Evolutionary conservation across 2,329 filamentous ascomycete species (phyloP).

Genomic region (Hymenoscyphus infarciens): DNA sequence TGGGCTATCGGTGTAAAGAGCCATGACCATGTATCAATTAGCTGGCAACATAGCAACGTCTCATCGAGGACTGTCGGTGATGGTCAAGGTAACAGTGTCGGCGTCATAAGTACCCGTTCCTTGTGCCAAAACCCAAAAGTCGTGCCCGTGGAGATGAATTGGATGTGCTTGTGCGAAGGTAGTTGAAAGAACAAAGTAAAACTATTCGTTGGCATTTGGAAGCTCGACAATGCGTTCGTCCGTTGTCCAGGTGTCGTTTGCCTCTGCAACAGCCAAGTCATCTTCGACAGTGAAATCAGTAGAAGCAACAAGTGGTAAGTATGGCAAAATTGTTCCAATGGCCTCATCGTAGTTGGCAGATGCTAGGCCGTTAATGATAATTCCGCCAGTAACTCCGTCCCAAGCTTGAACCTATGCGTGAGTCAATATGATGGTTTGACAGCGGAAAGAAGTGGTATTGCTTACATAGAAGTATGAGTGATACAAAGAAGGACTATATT

Average conservation of each 20-base stretch:
- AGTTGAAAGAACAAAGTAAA: constrained; percentile 9
- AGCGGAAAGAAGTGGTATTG: too few relatives aligned
- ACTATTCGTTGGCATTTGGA: constrained; percentile 1
- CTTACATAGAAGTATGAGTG: constrained; percentile 51
- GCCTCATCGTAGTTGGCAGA: constrained; percentile 50
- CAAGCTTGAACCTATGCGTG: constrained; percentile 28
- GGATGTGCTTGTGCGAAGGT: constrained; percentile 3
- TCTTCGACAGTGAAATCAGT: constrained; percentile 16
- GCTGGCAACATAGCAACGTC: constrained; percentile 12
- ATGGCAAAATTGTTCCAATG: constrained; percentile 13
- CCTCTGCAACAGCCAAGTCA: constrained; percentile 25
- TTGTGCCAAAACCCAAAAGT: constrained; percentile 11
- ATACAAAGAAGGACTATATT: constrained; percentile 53
- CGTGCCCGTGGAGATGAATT: constrained; percentile 15
- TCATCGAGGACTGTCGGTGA: constrained; percentile 1
- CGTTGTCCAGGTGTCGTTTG: constrained; percentile 18
- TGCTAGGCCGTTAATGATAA: constrained; percentile 59
- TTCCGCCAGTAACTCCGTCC: constrained; percentile 31
- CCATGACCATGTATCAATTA: constrained; percentile 10
- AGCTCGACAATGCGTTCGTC: not conserved
- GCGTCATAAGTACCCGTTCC: not conserved
- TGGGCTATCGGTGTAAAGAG: constrained; percentile 10
- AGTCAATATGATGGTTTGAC: too few relatives aligned
- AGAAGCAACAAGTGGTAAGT: constrained; percentile 22
- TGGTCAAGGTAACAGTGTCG: not conserved